A percentile compares a stretch with the other conserved stretches of the same genome.
Conservation (phyloP, 2,329 filamentous ascomycete genomes). For the Fusarium cyanostomum region DNA sequence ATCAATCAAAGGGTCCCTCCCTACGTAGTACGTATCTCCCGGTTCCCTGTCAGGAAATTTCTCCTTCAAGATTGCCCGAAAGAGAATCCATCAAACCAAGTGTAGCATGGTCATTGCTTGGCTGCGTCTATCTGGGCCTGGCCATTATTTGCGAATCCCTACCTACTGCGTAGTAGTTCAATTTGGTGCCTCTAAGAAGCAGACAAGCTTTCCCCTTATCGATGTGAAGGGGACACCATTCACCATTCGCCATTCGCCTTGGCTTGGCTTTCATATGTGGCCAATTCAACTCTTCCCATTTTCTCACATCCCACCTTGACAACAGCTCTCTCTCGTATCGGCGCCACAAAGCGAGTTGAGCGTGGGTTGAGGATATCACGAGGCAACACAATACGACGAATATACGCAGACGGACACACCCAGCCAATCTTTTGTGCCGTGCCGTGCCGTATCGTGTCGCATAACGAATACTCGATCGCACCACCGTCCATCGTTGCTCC, state of each 20-base stretch:
- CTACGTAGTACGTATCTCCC: too few species aligned
- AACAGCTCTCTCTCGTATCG: neutral
- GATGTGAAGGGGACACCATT: too few species aligned
- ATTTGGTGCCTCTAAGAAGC: neutral
- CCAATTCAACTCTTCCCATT: slow-evolving; percentile 10
- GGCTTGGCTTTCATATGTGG: neutral
- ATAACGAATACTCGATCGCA: slow-evolving; percentile 16
- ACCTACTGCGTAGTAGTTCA: too few species aligned
- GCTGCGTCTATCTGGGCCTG: neutral
- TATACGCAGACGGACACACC: slow-evolving; percentile 1
- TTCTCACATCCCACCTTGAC: slow-evolving; percentile 1
- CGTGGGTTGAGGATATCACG: neutral
- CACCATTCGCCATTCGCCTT: too few species aligned
- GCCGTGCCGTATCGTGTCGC: slow-evolving; percentile 18
- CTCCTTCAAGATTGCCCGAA: slow-evolving; percentile 2
- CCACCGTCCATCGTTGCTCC: slow-evolving; percentile 25
- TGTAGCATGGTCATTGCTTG: slow-evolving; percentile 4
- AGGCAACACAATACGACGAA: slow-evolving; percentile 6
- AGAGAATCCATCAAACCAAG: neutral
- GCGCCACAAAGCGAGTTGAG: neutral
- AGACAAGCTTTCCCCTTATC: slow-evolving; percentile 5
- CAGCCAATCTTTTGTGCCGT: slow-evolving; percentile 15
- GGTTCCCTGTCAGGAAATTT: neutral
- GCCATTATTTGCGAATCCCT: slow-evolving; percentile 2
- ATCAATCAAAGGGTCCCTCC: neutral